phyloP scores from a whole-genome alignment of 495 filamentous ascomycete genomes.

The Daldinia caldariorum region DNA sequence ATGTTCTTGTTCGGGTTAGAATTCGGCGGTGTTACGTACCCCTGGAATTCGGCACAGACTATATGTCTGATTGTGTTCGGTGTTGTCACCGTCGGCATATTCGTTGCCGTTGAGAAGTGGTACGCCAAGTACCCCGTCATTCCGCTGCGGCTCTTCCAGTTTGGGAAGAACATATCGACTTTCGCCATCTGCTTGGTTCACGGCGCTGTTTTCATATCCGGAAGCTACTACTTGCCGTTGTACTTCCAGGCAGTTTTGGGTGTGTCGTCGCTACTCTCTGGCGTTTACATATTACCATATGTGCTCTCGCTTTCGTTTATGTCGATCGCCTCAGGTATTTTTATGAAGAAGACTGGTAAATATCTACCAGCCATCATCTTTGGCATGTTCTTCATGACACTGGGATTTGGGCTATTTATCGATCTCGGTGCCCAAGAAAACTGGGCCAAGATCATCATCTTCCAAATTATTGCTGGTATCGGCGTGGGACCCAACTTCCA shows the following conservation, averaged over 20 bases:
- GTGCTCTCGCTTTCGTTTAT: conserved; percentile 73
- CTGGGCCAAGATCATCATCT: conserved; percentile 66
- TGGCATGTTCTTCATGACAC: conserved; percentile 64
- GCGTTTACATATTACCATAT: conserved; percentile 78
- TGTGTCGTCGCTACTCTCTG: conserved; percentile 73
- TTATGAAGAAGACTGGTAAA: conserved; percentile 75
- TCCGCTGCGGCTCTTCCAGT: conserved; percentile 72
- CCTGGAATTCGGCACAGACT: conserved; percentile 77
- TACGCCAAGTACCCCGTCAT: conserved; percentile 79
- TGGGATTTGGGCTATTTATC: conserved; percentile 71
- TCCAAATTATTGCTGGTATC: conserved; percentile 70
- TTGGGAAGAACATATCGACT: conserved; percentile 67
- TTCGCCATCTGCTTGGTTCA: conserved; percentile 69
- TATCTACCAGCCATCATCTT: conserved; percentile 62
- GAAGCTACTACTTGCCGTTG: conserved; percentile 75
- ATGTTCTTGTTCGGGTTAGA: conserved; percentile 83
- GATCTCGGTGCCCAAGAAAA: conserved; percentile 57
- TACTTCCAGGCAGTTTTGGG: conserved; percentile 80
- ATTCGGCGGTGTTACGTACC: conserved; percentile 74
- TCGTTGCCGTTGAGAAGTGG: conserved; percentile 73
- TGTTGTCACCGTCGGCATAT: conserved; percentile 64
- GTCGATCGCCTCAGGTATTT: conserved; percentile 68
- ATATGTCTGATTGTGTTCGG: conserved; percentile 82
- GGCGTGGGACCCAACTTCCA: conserved; percentile 73
- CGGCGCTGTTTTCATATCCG: conserved; percentile 74